These are phyloP conservation scores for Aspergillus sp. DNA, from an alignment of 2,329 filamentous ascomycete species.

Conservation along the genomic window DNA sequence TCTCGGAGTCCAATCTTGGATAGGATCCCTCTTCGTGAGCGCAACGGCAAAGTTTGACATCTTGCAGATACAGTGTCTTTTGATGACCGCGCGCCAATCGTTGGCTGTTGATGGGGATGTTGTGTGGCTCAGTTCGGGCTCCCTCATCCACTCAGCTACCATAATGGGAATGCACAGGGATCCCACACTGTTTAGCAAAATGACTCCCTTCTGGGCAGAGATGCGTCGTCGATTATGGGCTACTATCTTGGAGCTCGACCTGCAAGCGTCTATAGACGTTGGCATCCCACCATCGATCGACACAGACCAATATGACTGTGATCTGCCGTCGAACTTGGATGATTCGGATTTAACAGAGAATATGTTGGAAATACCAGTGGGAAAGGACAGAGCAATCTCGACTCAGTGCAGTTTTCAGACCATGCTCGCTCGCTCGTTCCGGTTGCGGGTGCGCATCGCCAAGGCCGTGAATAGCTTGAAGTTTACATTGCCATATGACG, in stretches of 20 bases:
- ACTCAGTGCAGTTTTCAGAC: conserved; percentile 31
- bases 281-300: conserved; percentile 36
- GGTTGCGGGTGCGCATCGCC: conserved; percentile 30
- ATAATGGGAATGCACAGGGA: conserved; percentile 45
- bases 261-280: conserved; percentile 37
- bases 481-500: conserved; percentile 34
- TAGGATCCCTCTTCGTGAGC: conserved; percentile 32
- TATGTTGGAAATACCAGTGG: conserved; percentile 26
- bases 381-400: conserved; percentile 14
- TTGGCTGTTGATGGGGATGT: conserved; percentile 32
- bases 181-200: conserved; percentile 34
- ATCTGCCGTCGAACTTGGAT: conserved; percentile 38
- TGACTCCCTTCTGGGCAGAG: conserved; percentile 42
- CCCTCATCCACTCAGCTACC: conserved; percentile 42
- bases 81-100: conserved; percentile 35
- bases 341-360: conserved; percentile 33
- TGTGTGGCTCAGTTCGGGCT: conserved; percentile 39
- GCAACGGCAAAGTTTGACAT: conserved; percentile 30
- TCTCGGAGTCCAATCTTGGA: conserved; percentile 36
- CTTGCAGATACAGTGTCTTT: conserved; percentile 34
- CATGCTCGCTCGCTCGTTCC: conserved; percentile 28
- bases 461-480: conserved; percentile 31
- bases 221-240: conserved; percentile 48
- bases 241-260: conserved; percentile 44
- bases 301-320: conserved; percentile 38